These are phyloP conservation scores for Acrodontium crateriforme DNA, from an alignment of 2,329 filamentous ascomycete genomes.

Conservation along the genomic window DNA sequence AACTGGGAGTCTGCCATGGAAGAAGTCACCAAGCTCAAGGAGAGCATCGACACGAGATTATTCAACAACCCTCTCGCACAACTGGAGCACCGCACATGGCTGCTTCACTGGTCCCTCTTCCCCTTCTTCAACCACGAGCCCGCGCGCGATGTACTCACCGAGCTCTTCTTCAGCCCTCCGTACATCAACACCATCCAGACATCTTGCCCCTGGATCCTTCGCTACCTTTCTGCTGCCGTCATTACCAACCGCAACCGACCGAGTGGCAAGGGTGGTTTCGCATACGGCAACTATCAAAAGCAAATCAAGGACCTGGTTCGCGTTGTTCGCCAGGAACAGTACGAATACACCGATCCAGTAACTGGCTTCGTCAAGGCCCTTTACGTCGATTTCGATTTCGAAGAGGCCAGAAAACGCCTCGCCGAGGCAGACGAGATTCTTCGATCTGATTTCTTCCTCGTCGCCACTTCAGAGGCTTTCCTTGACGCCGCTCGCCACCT, in stretches of 20 bases:
- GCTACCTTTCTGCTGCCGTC: slow-evolving; percentile 86
- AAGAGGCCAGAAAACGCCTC: slow-evolving; percentile 85
- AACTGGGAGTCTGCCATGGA: slow-evolving; percentile 93
- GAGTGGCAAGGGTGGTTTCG: slow-evolving; percentile 85
- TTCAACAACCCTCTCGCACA: slow-evolving; percentile 95
- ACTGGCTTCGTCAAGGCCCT: slow-evolving; percentile 94
- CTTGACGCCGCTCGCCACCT: slow-evolving; percentile 90
- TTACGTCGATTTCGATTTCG: slow-evolving; percentile 93
- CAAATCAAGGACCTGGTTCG: slow-evolving; percentile 95
- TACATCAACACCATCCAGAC: slow-evolving; percentile 99
- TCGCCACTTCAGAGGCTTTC: slow-evolving; percentile 70
- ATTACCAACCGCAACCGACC: slow-evolving; percentile 65
- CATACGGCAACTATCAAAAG: slow-evolving; percentile 94
- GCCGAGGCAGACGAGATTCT: slow-evolving; percentile 80
- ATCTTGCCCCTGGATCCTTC: slow-evolving; percentile 87
- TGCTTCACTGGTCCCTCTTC: slow-evolving; percentile 97
- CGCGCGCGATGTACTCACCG: slow-evolving; percentile 78
- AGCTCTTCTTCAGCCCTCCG: slow-evolving; percentile 90
- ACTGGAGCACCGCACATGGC: slow-evolving; percentile 89
- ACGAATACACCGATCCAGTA: slow-evolving; percentile 93
- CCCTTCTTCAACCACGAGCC: slow-evolving; percentile 96
- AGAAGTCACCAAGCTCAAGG: slow-evolving; percentile 79
- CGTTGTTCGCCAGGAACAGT: slow-evolving; percentile 90
- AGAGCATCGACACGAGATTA: slow-evolving; percentile 82
- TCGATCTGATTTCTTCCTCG: slow-evolving; percentile 89